phyloP scores from a whole-genome alignment of 23 red algal genomes.

The Gracilaria gracilis region DNA sequence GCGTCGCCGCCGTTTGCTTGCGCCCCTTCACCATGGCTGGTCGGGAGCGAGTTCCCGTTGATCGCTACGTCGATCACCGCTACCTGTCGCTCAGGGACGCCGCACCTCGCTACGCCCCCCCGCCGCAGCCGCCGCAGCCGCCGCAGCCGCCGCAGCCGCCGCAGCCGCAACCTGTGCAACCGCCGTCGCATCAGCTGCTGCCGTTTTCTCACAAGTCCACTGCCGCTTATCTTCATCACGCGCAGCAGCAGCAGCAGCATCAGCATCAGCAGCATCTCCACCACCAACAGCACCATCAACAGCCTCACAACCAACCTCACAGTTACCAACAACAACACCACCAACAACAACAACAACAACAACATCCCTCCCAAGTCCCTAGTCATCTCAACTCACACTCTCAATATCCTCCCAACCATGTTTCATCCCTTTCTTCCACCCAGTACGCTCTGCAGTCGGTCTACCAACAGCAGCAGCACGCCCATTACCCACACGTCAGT shows the following conservation, averaged over 20 bases:
- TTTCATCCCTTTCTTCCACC: conserved; percentile 8
- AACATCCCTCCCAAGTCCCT: not conserved
- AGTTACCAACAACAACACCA: conserved; percentile 26
- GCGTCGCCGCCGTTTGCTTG: not conserved
- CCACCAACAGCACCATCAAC: not conserved
- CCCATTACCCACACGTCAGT: not conserved
- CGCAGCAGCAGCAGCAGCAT: conserved; percentile 19
- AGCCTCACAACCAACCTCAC: conserved; percentile 3
- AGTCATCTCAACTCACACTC: not conserved
- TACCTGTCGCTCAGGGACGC: not conserved
- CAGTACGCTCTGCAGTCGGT: not conserved
- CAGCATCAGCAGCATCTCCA: not conserved
- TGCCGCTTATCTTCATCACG: conserved; percentile 4
- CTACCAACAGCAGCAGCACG: not conserved
- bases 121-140: conserved; percentile 2
- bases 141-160: not conserved
- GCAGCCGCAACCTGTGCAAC: not conserved
- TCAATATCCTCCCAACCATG: not conserved
- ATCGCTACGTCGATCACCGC: conserved; percentile 27
- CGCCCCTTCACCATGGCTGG: not conserved
- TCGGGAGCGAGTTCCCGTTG: not conserved
- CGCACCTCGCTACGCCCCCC: not conserved
- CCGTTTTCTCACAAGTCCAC: not conserved
- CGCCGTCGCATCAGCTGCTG: conserved; percentile 13
- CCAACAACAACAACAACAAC: conserved; percentile 34